Base-by-base conservation (phyloP, 371 early-diverging fungal species). In the Mortierella sp. region DNA sequence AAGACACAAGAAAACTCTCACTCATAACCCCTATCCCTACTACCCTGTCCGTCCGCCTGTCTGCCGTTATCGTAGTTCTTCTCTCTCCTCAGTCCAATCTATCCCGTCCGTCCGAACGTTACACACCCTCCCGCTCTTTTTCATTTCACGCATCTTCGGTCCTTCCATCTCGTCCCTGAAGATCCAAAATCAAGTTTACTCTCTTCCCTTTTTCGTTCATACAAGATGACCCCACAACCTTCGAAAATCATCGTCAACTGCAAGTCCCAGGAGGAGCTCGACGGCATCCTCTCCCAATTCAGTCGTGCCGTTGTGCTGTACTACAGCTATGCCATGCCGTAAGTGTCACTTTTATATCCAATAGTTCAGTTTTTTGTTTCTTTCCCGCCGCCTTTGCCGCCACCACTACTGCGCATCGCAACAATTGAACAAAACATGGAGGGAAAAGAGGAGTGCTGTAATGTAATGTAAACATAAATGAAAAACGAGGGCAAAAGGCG, bases 241-340 rank as follows among this genome's bases (percentile, higher is more conserved):
- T 58, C 83, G 24, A 76, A 79, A 29, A 75, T 83, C 71, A 75
- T 83, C 46, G 74, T 75, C 43, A 65, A 65, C 29, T 83, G 83
- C 76, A 79, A 75, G 74, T 75, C 77, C 32, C 80, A 80, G 48
- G 80, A 80, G 44, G 65, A 74, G 10, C 78, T 83, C 58, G 84
- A 83, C 49, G 21, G 44, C 29, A 75, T 83, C 72, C 44, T 83
- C 48, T 24, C 71, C 48, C 35, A 70, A 24, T 75, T 32, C 60
- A 5, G n/a, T 14, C 77, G 72, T 11, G 84, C 75, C 70, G 35
- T 83, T 35, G 84, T 80, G 18, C 75, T 83, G 75, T 83, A 77
- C 70, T 83, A 80, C 72, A 83, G 84, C 72, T 83, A 83, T 58
- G 80, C 80, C 70, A 83, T 83, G 84, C 84, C 84, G 84, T 83